Evolutionary conservation across 345 rosid genomes (phyloP), one percentile per base, ranked within the genome.

Genomic region (Cardiospermum halicacabum): DNA sequence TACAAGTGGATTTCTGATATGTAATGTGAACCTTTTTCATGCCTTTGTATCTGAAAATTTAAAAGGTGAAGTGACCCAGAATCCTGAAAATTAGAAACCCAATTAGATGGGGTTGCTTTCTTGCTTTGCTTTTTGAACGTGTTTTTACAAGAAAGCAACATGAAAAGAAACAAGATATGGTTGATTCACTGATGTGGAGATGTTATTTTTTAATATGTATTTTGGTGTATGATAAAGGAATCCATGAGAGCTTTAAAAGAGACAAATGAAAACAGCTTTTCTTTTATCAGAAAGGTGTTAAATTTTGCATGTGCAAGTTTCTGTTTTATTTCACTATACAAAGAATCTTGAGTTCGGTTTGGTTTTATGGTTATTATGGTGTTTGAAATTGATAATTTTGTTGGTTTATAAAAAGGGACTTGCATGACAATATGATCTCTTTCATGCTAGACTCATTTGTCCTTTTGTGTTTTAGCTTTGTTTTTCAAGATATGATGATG

Each of bases 1-100:
- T 15, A 30, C 25, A 15, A 49, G 64, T 70, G 74, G 64, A 22
- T 45, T 47, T 63, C 57, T 63, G 58, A 58, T 25, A 18, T 18
- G 24, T 18, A 18, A 2, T 21, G 9, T 4, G 1, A 3, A 26
- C 42, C 21, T 53, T 42, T 16, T 2, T 34, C 45, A 36, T 22
- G n/a, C 45, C 8, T 49, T 49, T n/a, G n/a, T n/a, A n/a, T n/a
- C n/a, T n/a, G n/a, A 18, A 32, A 32, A 36, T 18, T 5, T 16
- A 65, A 26, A 65, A 6, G 16, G 31, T 25, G 3, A 42, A 42
- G 49, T 21, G 27, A 28, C 42, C n/a, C 27, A n/a, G 39, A 36
- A 48, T 69, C 19, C n/a, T 53, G 30, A 63, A 50, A 48, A 31
- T 63, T 53, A 53, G 30, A 55, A 69, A 42, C 15, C 22, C 50